Evolutionary conservation across 331 rosid genomes (phyloP), one percentile per base, ranked within the genome.

Genomic region (Quercus lobata): DNA sequence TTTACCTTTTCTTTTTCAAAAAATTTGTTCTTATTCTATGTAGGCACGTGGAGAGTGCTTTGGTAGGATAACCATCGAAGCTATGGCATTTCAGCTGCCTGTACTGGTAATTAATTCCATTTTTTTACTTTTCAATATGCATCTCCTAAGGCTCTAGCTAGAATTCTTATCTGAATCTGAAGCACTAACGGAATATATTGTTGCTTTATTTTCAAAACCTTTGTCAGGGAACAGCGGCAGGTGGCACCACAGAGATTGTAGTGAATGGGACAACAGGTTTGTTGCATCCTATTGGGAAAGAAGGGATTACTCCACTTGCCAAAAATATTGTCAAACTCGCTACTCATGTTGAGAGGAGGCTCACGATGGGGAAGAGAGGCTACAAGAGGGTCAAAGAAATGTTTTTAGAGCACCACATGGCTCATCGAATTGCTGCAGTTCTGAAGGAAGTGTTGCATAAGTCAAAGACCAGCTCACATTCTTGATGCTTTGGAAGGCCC

Each of bases 1-100:
- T 61, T 4, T 27, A 14, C 34, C 0, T 27, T 14, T 5, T 15
- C 7, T 6, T 62, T 25, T 15, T 24, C 8, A 5, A 29, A 3
- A 6, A 16, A 68, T 9, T 3, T 11, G 54, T 12, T 11, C 17
- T 49, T 49, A 3, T 10, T 35, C 53, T 79, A 78, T 58, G 80
- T 79, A 92, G 98, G 97, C 87, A 22, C 86, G 91, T 30, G 98
- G 98, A 66, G 98, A 94, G 84, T 92, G 97, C 79, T 94, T 94
- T 83, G 98, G 98, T 77, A 92, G 97, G 90, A 94, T 92, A 88
- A 92, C 97, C 53, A 94, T 94, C 69, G 97, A 94, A 90, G 97
- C 98, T 68, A 94, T 94, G 97, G 97, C 92, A 41, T 94, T 94
- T 86, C 97, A 89, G 82, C 86, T 94, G 85, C 97, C 98, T 81